Conservation (phyloP, 768 basidiomycete genomes). For the Tephrocybe sp. region DNA sequence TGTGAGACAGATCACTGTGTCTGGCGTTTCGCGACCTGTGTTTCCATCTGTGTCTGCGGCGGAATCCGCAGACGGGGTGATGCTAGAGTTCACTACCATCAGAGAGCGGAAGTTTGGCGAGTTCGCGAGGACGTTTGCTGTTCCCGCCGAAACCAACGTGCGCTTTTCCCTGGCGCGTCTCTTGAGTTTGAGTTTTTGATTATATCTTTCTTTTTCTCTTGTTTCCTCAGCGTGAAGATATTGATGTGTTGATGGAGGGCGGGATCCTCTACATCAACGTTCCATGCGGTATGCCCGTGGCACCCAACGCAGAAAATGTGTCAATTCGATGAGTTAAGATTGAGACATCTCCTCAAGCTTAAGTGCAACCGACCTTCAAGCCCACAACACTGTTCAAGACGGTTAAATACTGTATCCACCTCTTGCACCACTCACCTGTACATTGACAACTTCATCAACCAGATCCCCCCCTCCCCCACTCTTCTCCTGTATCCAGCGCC, state of each 20-base stretch:
- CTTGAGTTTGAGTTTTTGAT: conserved; percentile 17
- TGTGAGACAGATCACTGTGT: conserved; percentile 59
- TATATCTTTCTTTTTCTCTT: conserved; percentile 19
- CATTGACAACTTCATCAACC: not conserved
- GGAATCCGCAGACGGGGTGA: conserved; percentile 20
- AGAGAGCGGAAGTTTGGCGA: conserved; percentile 57
- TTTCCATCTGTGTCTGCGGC: conserved; percentile 28
- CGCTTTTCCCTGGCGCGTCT: conserved; percentile 25
- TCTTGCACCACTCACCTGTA: conserved; percentile 9
- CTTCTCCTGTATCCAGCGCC: conserved; percentile 4
- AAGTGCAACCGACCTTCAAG: conserved; percentile 3
- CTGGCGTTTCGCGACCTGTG: conserved; percentile 43
- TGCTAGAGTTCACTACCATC: conserved; percentile 21
- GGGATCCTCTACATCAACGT: conserved; percentile 62
- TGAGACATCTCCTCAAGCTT: conserved; percentile 3
- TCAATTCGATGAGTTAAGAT: conserved; percentile 42
- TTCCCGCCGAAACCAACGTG: conserved; percentile 59
- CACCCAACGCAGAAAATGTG: conserved; percentile 48
- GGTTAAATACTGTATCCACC: not conserved
- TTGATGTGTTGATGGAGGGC: conserved; percentile 56
- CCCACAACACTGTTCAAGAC: not conserved
- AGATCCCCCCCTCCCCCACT: not conserved
- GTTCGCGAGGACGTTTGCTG: conserved; percentile 50
- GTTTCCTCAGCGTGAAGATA: conserved; percentile 42
- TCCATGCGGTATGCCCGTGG: conserved; percentile 44